A percentile compares a stretch with the other conserved stretches of the same genome.
Conservation (phyloP, 495 filamentous ascomycete genomes). For the Aspergillus steynii region DNA sequence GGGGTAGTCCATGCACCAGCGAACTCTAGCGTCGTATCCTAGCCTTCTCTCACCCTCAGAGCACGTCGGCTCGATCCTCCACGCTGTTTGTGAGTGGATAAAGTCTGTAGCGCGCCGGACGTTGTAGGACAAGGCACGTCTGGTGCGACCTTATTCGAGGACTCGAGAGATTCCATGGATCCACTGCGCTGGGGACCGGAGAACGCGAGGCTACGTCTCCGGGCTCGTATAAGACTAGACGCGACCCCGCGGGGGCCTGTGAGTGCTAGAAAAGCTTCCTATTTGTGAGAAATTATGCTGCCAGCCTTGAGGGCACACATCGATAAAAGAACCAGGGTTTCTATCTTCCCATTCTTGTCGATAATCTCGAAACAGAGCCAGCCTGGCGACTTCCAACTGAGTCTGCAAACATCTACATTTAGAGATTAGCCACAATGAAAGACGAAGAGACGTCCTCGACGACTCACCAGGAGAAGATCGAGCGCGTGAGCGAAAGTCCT, state of each 20-base stretch:
- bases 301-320: slow-evolving; percentile 1
- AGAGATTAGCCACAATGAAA: background rate
- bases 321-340: slow-evolving; percentile 1
- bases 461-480: slow-evolving; percentile 1
- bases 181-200: background rate
- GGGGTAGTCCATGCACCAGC: background rate
- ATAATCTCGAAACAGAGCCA: background rate
- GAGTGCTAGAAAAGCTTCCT: too few species aligned
- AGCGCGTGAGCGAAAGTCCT: slow-evolving; percentile 1
- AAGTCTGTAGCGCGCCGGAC: background rate
- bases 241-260: background rate
- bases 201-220: background rate
- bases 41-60: background rate
- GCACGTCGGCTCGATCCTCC: too few species aligned
- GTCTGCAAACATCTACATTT: too few species aligned
- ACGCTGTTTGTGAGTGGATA: background rate
- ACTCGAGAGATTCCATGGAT: background rate
- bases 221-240: background rate
- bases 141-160: background rate
- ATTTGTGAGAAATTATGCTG: slow-evolving; percentile 1
- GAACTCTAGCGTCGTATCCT: background rate
- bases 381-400: background rate
- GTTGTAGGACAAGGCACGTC: background rate
- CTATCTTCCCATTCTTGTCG: slow-evolving; percentile 2
- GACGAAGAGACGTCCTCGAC: background rate